Percentiles rank a stretch among this genome's conserved stretches.
Evolutionary conservation across 1,284 basidiomycete genomes (phyloP).

Genomic region (Bondarzewia mesenterica): DNA sequence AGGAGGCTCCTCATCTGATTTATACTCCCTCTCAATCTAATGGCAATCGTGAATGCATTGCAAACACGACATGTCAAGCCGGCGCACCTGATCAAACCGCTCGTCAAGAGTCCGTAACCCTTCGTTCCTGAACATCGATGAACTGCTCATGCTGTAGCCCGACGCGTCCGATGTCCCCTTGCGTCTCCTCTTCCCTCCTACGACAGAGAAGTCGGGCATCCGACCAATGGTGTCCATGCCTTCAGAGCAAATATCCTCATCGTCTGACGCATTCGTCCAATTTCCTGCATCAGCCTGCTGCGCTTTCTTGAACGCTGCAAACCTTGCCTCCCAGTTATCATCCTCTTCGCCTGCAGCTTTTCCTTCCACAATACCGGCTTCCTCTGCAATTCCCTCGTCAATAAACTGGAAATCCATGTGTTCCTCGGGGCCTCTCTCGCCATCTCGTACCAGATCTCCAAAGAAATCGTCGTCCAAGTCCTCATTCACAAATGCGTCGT

Average conservation of each 20-base stretch:
- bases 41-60: not conserved
- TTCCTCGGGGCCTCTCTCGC: constrained; percentile 53
- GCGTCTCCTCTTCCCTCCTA: constrained; percentile 69
- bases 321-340: constrained; percentile 65
- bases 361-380: constrained; percentile 22
- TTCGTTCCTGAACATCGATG: constrained; percentile 91
- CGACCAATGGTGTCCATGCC: constrained; percentile 74
- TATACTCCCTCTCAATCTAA: constrained; percentile 73
- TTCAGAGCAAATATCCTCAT: constrained; percentile 52
- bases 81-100: constrained; percentile 81
- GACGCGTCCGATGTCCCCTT: constrained; percentile 79
- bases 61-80: not conserved
- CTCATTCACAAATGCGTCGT: constrained; percentile 88
- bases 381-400: constrained; percentile 46
- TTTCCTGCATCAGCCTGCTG: constrained; percentile 32
- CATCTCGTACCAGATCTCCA: constrained; percentile 63
- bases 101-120: constrained; percentile 87
- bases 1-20: constrained; percentile 49
- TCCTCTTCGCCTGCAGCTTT: constrained; percentile 16
- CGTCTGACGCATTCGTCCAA: constrained; percentile 15
- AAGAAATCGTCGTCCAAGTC: constrained; percentile 70
- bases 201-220: constrained; percentile 64
- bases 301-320: constrained; percentile 68
- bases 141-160: constrained; percentile 95
- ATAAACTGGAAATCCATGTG: constrained; percentile 59